Evolutionary conservation across 2,329 filamentous ascomycete genomes (phyloP).

Genomic region (Fusarium anguioides): DNA sequence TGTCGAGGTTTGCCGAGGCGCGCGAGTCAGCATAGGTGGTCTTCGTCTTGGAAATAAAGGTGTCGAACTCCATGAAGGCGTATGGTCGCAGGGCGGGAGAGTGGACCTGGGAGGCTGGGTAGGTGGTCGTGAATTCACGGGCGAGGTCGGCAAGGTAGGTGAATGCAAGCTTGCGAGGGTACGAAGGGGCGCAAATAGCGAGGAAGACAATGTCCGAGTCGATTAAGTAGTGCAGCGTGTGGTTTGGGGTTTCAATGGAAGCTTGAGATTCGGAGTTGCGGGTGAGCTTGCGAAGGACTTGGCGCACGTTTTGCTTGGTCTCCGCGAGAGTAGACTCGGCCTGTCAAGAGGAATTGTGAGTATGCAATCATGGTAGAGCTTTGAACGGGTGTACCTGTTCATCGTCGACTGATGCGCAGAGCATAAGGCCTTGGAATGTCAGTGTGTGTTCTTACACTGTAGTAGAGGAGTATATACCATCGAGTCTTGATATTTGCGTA

Average conservation of each 20-base stretch:
- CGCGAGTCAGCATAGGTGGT: slow-evolving; percentile 93
- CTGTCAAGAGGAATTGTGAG: slow-evolving; percentile 30
- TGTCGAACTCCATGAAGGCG: slow-evolving; percentile 98
- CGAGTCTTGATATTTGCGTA: slow-evolving; percentile 92
- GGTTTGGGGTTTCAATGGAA: slow-evolving; percentile 85
- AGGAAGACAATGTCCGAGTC: slow-evolving; percentile 87
- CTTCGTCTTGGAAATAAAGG: slow-evolving; percentile 92
- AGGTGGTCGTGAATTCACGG: slow-evolving; percentile 89
- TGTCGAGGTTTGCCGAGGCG: slow-evolving; percentile 91
- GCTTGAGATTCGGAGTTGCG: slow-evolving; percentile 91
- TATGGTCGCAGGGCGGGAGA: slow-evolving; percentile 84
- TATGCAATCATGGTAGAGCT: neutral
- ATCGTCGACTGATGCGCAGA: slow-evolving; percentile 95
- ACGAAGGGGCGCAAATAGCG: slow-evolving; percentile 91
- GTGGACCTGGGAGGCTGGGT: slow-evolving; percentile 78
- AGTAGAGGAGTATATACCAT: slow-evolving; percentile 67
- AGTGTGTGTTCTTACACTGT: slow-evolving; percentile 12
- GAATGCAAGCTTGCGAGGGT: slow-evolving; percentile 97
- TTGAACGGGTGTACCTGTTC: slow-evolving; percentile 69
- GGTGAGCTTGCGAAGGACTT: slow-evolving; percentile 87
- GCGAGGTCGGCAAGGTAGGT: slow-evolving; percentile 95
- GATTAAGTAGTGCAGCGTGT: slow-evolving; percentile 92
- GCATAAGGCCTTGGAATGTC: slow-evolving; percentile 78
- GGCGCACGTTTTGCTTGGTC: slow-evolving; percentile 90
- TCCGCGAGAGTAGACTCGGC: slow-evolving; percentile 82